Evolutionary conservation across 2,329 filamentous ascomycete genomes (phyloP).

Genomic region (Diaporthe vexans): DNA sequence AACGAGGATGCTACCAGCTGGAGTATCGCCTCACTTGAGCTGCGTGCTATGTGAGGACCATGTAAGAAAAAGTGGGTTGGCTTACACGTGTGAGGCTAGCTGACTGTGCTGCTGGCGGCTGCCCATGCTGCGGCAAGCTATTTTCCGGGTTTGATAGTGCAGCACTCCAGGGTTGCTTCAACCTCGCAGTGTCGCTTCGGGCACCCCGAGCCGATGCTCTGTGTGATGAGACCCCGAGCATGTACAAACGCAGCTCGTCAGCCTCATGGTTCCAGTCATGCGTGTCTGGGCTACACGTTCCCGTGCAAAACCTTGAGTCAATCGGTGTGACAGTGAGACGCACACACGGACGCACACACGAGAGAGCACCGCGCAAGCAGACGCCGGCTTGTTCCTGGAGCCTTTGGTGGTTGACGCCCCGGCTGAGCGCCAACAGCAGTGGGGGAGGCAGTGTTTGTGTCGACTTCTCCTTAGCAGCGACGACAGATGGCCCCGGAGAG

Average conservation of each 20-base stretch:
- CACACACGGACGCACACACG: constrained; percentile 6
- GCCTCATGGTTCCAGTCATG: constrained; percentile 24
- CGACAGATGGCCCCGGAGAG: background rate
- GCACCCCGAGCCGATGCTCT: constrained; percentile 30
- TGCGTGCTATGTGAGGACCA: background rate
- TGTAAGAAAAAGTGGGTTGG: background rate
- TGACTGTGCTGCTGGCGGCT: constrained; percentile 5
- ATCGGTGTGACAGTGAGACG: constrained; percentile 7
- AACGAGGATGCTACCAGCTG: background rate
- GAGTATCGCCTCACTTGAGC: background rate
- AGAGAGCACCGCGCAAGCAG: background rate
- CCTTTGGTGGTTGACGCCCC: constrained; percentile 16
- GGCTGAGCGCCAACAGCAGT: constrained; percentile 11
- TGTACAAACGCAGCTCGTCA: background rate
- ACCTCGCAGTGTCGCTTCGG: constrained; percentile 15
- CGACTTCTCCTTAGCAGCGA: constrained; percentile 7
- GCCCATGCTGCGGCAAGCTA: constrained; percentile 2
- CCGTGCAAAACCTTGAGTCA: constrained; percentile 18
- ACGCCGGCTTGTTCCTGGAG: background rate
- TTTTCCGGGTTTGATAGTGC: background rate
- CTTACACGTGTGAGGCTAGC: background rate
- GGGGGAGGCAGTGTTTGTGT: constrained; percentile 4
- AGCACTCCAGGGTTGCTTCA: background rate
- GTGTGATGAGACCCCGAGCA: constrained; percentile 9
- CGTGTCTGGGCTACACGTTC: constrained; percentile 15